Conservation (phyloP, 2,329 filamentous ascomycete genomes). For the Domatiomyces catenatus region DNA sequence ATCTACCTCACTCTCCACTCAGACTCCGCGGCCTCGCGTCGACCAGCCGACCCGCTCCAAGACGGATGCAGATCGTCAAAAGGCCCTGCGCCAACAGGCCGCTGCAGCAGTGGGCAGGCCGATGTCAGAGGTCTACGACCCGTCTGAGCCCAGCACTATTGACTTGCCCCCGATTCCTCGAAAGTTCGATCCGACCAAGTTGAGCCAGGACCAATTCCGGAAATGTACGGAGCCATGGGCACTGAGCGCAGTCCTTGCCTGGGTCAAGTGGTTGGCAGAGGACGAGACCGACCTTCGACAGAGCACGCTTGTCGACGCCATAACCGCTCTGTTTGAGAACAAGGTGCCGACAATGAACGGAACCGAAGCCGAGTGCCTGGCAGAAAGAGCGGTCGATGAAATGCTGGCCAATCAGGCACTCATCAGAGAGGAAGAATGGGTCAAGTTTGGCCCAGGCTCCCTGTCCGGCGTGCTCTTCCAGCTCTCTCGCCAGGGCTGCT, state of each 20-base stretch:
- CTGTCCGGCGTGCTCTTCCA: constrained; percentile 89
- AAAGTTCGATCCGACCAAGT: constrained; percentile 70
- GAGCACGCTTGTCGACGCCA: constrained; percentile 69
- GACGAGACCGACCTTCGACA: constrained; percentile 77
- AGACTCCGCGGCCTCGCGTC: constrained; percentile 64
- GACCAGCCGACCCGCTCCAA: constrained; percentile 78
- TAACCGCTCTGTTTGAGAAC: constrained; percentile 77
- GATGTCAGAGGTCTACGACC: constrained; percentile 39
- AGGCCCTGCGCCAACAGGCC: constrained; percentile 37
- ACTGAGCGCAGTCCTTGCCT: constrained; percentile 67
- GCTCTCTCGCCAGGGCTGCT: constrained; percentile 79
- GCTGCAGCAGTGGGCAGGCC: constrained; percentile 26
- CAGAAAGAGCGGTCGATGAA: constrained; percentile 57
- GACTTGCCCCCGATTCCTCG: constrained; percentile 76
- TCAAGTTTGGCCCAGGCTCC: constrained; percentile 68
- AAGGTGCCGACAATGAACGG: constrained; percentile 98
- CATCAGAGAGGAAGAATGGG: constrained; percentile 88
- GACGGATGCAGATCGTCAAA: constrained; percentile 66
- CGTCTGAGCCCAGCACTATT: constrained; percentile 37
- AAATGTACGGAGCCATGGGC: constrained; percentile 87
- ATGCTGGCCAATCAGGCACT: constrained; percentile 70
- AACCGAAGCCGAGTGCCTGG: constrained; percentile 81
- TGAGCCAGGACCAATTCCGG: constrained; percentile 65
- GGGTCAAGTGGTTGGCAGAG: constrained; percentile 80
- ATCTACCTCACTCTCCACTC: constrained; percentile 69